Base-by-base conservation (phyloP, 176 grass and related monocot species). In the Rhipidocladum racemiflorum region DNA sequence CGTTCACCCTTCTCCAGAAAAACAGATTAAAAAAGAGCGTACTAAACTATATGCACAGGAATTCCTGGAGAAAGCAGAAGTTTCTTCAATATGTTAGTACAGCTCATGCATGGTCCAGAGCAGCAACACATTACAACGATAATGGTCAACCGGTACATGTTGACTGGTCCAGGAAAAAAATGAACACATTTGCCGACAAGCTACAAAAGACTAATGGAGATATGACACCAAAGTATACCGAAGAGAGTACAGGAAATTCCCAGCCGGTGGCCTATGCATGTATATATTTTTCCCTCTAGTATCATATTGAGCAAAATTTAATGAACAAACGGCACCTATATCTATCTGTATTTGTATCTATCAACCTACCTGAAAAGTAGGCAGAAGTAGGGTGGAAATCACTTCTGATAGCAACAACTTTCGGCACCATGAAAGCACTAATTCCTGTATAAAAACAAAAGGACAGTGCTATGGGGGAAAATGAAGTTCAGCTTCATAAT, bases 311-410 rank as follows among this genome's bases (percentile, higher is more conserved):
- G 46, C 39, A 77, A 85, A 83, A 89, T 29, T 56, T 10, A 86
- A 90, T 79, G 48, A 74, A 86, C 50, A 83, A 83, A 83, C 28
- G 67, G 59, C 40, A 77, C 42, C 79, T 90, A 78, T 66, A 74
- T 83, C 67, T 90, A 78, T 35, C 32, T 74, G 59, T 50, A 86
- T 79, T 57, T 77, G 20, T 86, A 83, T n/a, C 68, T 90, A 90
- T 62, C 80, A 86, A 40, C 68, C 88, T 79, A 90, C 66, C 73
- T 67, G 59, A 16, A 75, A 84, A 55, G 74, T 77, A 74, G 60
- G 74, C 85, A 87, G 85, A 81, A 87, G 71, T 59, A 82, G 44
- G 62, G 46, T 79, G 60, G 82, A 86, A 46, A 14, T 59, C 60
- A 78, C 88, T 90, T 79, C 79, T 74, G 79, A 50, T 21, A 45